Evolutionary conservation across 352 stramenopile species (phyloP).

Genomic region (Blastocystis sp.): DNA sequence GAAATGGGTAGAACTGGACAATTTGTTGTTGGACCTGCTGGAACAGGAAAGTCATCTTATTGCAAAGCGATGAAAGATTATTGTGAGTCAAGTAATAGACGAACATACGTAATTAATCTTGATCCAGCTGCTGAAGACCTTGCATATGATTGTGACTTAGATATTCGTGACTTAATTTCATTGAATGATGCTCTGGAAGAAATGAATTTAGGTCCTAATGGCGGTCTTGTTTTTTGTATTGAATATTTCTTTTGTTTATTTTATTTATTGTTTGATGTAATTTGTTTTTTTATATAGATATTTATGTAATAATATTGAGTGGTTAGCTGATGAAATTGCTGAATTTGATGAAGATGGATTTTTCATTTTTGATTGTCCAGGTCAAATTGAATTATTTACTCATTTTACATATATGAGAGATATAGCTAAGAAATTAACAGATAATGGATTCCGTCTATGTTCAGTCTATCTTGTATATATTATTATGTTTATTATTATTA

Average conservation of each 20-base stretch:
- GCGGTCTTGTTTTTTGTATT: slow-evolving; percentile 92
- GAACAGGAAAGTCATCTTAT: slow-evolving; percentile 70
- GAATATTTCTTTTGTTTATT: slow-evolving; percentile 57
- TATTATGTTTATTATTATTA: slow-evolving; percentile 51
- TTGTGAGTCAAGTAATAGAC: slow-evolving; percentile 55
- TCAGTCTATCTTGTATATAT: slow-evolving; percentile 62
- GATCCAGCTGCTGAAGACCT: slow-evolving; percentile 44
- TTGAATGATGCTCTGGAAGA: slow-evolving; percentile 88
- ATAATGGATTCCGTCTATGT: slow-evolving; percentile 50
- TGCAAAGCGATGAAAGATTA: slow-evolving; percentile 76
- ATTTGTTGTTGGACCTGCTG: slow-evolving; percentile 67
- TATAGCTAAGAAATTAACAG: slow-evolving; percentile 29
- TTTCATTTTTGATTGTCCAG: slow-evolving; percentile 93
- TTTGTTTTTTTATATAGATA: background rate
- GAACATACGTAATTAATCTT: slow-evolving; percentile 44
- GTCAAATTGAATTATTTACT: slow-evolving; percentile 70
- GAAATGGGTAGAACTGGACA: too few species aligned
- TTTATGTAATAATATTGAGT: slow-evolving; percentile 69
- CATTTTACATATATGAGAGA: slow-evolving; percentile 50
- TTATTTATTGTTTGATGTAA: background rate
- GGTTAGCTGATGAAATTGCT: slow-evolving; percentile 70
- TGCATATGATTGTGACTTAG: slow-evolving; percentile 33
- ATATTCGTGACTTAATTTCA: slow-evolving; percentile 72
- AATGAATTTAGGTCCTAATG: slow-evolving; percentile 84
- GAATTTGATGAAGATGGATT: slow-evolving; percentile 77